A percentile compares a stretch with the other conserved stretches of the same genome.
Evolutionary conservation across 805 yeast genomes (phyloP).

Genomic region (Candida railenensis): DNA sequence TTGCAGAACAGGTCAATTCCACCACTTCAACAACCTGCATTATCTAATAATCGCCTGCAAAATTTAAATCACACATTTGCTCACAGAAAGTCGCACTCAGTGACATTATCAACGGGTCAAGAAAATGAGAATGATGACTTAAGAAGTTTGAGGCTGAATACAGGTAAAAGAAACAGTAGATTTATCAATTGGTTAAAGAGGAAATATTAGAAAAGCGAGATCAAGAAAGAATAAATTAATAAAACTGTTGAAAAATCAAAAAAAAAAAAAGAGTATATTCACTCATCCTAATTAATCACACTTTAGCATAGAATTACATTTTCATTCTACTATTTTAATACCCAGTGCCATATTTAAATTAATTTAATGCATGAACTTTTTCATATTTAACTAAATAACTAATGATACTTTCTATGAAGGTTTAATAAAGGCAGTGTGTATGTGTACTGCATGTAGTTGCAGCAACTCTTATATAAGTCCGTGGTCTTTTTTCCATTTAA

Average conservation of each 20-base stretch:
- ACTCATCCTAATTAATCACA: no score
- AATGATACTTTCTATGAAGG: no score
- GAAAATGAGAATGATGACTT: slow-evolving; percentile 8
- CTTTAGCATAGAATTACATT: background rate
- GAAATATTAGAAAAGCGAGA: slow-evolving; percentile 4
- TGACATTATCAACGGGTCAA: background rate
- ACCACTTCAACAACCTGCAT: slow-evolving; percentile 1
- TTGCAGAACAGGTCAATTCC: background rate
- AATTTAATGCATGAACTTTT: background rate
- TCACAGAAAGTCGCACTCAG: slow-evolving; percentile 1
- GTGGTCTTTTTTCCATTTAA: background rate
- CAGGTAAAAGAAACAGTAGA: slow-evolving; percentile 16
- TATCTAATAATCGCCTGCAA: background rate
- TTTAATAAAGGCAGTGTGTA: no score
- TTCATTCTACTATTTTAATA: background rate
- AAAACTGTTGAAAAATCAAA: background rate
- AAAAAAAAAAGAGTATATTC: no score
- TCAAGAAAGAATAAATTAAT: background rate
- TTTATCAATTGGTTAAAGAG: slow-evolving; percentile 25
- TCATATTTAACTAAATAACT: no score
- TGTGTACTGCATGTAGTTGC: background rate
- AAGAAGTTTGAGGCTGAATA: slow-evolving; percentile 10
- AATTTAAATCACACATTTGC: background rate
- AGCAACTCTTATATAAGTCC: background rate
- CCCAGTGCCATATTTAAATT: background rate